Evolutionary conservation across 1,284 basidiomycete genomes (phyloP).

Genomic region (Cryptococcus floricola): DNA sequence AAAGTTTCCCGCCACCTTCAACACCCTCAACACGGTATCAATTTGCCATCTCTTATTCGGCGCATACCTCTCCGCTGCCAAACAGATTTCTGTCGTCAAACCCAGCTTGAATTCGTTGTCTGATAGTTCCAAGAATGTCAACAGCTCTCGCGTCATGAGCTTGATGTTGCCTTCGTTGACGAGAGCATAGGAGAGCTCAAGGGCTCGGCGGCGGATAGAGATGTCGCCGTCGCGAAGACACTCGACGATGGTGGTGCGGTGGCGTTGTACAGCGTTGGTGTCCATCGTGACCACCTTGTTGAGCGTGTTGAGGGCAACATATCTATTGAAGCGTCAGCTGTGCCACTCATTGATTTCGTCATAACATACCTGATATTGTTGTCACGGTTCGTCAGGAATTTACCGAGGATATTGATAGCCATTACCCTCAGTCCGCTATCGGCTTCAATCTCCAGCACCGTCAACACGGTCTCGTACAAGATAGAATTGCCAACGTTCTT

Average conservation of each 20-base stretch:
- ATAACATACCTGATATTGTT: constrained; percentile 88
- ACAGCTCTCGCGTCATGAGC: constrained; percentile 83
- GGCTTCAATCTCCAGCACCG: constrained; percentile 97
- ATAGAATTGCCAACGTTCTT: constrained; percentile 99
- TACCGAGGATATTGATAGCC: constrained; percentile 99
- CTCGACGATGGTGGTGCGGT: constrained; percentile 96
- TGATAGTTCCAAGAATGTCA: constrained; percentile 95
- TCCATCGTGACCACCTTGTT: constrained; percentile 99
- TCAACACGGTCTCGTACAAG: constrained; percentile 94
- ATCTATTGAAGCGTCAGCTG: constrained; percentile 55
- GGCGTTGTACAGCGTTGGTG: constrained; percentile 96
- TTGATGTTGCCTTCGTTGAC: constrained; percentile 95
- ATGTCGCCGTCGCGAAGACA: constrained; percentile 98
- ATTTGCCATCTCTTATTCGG: constrained; percentile 99
- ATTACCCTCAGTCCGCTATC: constrained; percentile 94
- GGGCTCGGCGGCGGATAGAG: constrained; percentile 91
- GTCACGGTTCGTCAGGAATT: constrained; percentile 95
- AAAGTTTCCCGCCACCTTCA: constrained; percentile 98
- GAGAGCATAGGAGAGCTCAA: constrained; percentile 95
- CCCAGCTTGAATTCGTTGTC: constrained; percentile 99
- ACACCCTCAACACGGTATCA: constrained; percentile 87
- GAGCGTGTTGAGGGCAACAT: constrained; percentile 95
- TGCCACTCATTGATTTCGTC: neutral
- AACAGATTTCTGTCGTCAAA: constrained; percentile 94
- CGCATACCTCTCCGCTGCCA: constrained; percentile 93